Evolutionary conservation across 1,284 basidiomycete genomes (phyloP).

Genomic region (Cryptococcus wingfieldii): DNA sequence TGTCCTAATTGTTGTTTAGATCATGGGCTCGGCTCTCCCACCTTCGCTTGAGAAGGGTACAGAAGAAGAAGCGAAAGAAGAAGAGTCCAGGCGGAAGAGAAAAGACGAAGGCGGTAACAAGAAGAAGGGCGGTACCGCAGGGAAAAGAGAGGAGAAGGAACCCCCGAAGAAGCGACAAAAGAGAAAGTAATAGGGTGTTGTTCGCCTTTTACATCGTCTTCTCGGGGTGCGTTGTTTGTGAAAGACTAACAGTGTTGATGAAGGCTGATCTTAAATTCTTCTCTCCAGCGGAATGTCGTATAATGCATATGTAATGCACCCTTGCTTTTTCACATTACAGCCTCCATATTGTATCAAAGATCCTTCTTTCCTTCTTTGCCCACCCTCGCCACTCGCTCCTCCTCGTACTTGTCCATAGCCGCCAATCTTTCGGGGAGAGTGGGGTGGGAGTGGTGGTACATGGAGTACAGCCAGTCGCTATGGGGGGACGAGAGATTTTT

Average conservation of each 20-base stretch:
- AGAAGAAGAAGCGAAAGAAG: neutral
- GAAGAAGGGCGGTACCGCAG: neutral
- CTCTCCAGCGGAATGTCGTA: no score
- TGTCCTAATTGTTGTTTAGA: no score
- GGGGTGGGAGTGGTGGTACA: constrained; percentile 89
- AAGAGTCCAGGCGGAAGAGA: neutral
- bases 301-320: no score
- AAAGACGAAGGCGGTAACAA: neutral
- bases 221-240: no score
- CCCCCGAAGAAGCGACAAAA: no score
- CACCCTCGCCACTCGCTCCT: constrained; percentile 12
- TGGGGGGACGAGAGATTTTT: constrained; percentile 87
- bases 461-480: constrained; percentile 89
- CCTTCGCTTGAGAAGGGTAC: neutral
- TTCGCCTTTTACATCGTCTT: no score
- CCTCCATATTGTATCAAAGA: neutral
- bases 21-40: no score
- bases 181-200: no score
- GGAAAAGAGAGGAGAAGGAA: no score
- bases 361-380: constrained; percentile 9
- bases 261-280: no score
- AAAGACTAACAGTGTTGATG: no score
- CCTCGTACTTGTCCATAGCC: constrained; percentile 60
- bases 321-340: neutral
- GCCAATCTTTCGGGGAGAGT: constrained; percentile 79